Base-by-base conservation (phyloP, 352 stramenopile species). In the Pythium brachiatum region DNA sequence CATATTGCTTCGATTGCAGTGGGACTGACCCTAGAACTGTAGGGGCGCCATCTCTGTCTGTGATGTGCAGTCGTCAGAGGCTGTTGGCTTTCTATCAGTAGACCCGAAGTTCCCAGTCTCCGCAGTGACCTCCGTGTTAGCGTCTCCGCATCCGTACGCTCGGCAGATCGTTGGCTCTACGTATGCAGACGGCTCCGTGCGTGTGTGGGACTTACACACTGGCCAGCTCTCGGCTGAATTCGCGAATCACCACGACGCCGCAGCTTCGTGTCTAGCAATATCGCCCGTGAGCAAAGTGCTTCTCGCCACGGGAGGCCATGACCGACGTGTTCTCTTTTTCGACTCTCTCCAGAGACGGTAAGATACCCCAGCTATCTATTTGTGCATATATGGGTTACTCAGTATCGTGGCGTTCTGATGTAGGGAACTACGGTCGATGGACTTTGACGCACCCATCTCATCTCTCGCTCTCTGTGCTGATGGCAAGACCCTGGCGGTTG, bases 211-310 rank as follows among this genome's bases (percentile, higher is more conserved):
- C 51, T 50, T 89, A 16, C 75, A 65, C 46, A 84, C 78, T 0
- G 79, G 70, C 0, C 75, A 86, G 60, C 59, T 88, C 7, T 75
- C 72, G 29, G 70, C 70, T n/a, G 81, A 88, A 52, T 88, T 90
- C 29, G 68, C 71, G 2, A 64, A 69, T 15, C 76, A 86, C 25
- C 83, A 92, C 47, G 73, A 88, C 21, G 80, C 75, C 13, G 69
- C 78, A 9, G 71, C 83, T 2, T 86, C 83, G 11, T 73, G 72
- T 12, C 55, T 92, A 3, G 75, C 70, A 20, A 74, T 92, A 20
- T 92, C 83, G 1, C 80, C 83, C 7, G 77, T 90, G 18, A 89
- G 80, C 57, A 92, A 92, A 64, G 75, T 89, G 39, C 62, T 90
- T 26, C 64, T 92, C 1, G 75, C 65, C 15, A 76, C 75, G 0